Percentiles rank a stretch among this genome's conserved stretches.
phyloP scores from a whole-genome alignment of 1,139 yeast species.

The Candida sojae region DNA sequence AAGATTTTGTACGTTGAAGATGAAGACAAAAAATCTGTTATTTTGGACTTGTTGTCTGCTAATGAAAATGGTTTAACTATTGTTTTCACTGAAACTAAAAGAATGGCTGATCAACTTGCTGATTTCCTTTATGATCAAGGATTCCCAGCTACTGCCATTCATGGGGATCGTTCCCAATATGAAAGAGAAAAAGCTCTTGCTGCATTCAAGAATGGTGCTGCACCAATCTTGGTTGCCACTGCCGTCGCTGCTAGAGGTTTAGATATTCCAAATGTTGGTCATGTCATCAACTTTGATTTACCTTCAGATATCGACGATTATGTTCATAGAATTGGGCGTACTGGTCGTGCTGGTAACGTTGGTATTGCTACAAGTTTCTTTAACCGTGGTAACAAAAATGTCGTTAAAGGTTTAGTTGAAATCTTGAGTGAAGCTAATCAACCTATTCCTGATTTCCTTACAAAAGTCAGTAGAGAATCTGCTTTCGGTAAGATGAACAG shows the following conservation, averaged over 20 bases:
- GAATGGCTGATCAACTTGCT: conserved; percentile 96
- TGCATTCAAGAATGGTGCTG: conserved; percentile 80
- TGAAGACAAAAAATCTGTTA: conserved; percentile 87
- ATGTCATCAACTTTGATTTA: conserved; percentile 94
- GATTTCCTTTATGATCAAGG: conserved; percentile 87
- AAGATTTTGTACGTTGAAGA: conserved; percentile 92
- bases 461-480: conserved; percentile 77
- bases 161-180: conserved; percentile 97
- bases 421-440: conserved; percentile 94
- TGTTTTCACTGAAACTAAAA: conserved; percentile 96
- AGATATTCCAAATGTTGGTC: conserved; percentile 98
- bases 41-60: conserved; percentile 81
- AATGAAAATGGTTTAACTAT: conserved; percentile 85
- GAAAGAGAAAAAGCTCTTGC: conserved; percentile 98
- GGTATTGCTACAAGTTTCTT: conserved; percentile 98
- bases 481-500: conserved; percentile 54
- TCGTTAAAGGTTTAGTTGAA: conserved; percentile 85
- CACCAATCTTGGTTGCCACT: conserved; percentile 94
- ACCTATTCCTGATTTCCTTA: conserved; percentile 90
- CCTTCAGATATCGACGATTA: conserved; percentile 98
- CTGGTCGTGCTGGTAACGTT: conserved; percentile 99
- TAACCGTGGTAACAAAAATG: conserved; percentile 91
- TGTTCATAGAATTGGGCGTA: conserved; percentile 99
- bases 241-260: conserved; percentile 99
- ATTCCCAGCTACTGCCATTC: conserved; percentile 97